Base-by-base conservation (phyloP, 140 eudicot species). In the Cichorium intybus region DNA sequence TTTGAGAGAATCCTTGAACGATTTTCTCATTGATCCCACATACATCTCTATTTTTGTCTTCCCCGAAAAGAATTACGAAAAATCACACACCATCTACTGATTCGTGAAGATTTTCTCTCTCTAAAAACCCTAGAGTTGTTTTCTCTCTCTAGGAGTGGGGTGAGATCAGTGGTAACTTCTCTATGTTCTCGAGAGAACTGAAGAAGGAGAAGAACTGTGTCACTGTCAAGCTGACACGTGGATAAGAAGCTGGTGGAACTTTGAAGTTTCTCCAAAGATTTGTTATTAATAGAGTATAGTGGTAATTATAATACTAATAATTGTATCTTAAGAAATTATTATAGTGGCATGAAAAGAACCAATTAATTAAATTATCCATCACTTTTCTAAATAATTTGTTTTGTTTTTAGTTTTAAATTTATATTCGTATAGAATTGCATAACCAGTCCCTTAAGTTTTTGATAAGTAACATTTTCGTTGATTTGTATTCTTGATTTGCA, bases 1-100 rank as follows among this genome's bases (percentile, higher is more conserved):
- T 81, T 87, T 87, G 73, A 87, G 89, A 68, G 96, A 87, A 79
- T 87, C 96, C 81, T 87, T 87, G 70, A 84, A 87, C 4, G 95
- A 87, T 73, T 79, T 87, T 65, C 89, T 71, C 92, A 79, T 79
- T 46, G 86, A 65, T 64, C 82, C 84, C 63, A 58, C 85, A 59
- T 84, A 73, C 89, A 82, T 82, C 79, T 54, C 71, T 45, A n/a
- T 22, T 70, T 45, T 16, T 37, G 46, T 45, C 59, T 46, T 69
- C 60, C 24, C 20, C 24, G 51, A 33, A 63, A 54, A 66, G 29
- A 68, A 39, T 57, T 34, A 60, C 48, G 52, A 46, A 49, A 56
- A 62, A 41, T 73, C 24, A 64, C 60, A 66, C 71, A 72, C 76
- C 80, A 69, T 69, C 67, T 62, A 75, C 63, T 60, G 53, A 55